Conservation (phyloP, 1,139 yeast genomes). For the Candida neerlandica region DNA sequence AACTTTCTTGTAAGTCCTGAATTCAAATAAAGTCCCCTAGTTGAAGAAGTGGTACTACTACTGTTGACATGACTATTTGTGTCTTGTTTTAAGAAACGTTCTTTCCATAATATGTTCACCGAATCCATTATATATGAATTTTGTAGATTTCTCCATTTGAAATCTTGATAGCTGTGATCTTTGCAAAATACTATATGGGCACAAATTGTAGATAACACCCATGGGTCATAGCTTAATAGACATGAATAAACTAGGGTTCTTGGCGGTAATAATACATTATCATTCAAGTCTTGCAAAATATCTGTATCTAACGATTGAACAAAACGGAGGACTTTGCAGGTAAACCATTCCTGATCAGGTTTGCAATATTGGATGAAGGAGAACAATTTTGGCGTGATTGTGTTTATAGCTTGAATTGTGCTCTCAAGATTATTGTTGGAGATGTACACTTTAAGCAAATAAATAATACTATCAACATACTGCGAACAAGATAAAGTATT, state of each 20-base stretch:
- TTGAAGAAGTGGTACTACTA: constrained; percentile 14
- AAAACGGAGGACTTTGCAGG: constrained; percentile 3
- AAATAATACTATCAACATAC: constrained; percentile 7
- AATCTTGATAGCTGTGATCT: constrained; percentile 21
- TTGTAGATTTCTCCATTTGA: constrained; percentile 37
- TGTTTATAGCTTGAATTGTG: not conserved
- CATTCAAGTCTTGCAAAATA: constrained; percentile 4
- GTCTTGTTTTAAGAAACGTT: constrained; percentile 34
- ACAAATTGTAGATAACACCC: constrained; percentile 50
- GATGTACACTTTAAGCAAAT: constrained; percentile 1
- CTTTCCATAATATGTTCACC: constrained; percentile 66
- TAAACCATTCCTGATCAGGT: constrained; percentile 4
- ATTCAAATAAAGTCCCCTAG: constrained; percentile 45
- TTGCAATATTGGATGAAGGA: constrained; percentile 6
- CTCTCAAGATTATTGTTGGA: not conserved
- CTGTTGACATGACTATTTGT: constrained; percentile 1
- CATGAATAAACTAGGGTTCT: constrained; percentile 39
- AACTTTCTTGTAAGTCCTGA: constrained; percentile 37
- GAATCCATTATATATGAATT: constrained; percentile 61
- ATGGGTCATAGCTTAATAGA: constrained; percentile 42
- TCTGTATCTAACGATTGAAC: constrained; percentile 3
- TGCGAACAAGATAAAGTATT: not conserved
- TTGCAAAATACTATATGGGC: constrained; percentile 52
- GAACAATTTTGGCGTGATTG: constrained; percentile 8
- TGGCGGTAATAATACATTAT: constrained; percentile 21